These are phyloP conservation scores for Macadamia tetraphylla DNA, from an alignment of 164 flowering plant genomes.

Conservation along the genomic window DNA sequence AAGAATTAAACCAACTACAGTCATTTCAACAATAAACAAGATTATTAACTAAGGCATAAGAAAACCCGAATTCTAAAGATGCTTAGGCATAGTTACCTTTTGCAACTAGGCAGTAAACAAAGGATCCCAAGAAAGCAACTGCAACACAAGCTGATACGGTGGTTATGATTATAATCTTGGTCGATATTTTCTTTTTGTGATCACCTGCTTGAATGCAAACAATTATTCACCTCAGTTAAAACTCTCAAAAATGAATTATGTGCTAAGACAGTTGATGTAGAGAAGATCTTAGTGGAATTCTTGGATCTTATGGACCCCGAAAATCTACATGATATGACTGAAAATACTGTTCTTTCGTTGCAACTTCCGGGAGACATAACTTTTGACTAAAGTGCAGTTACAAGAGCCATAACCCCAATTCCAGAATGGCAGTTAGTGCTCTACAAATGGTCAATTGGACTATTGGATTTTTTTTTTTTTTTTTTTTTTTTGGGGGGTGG, in stretches of 20 bases:
- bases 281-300: too few relatives aligned
- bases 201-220: conserved; percentile 10
- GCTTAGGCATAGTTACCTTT: neutral
- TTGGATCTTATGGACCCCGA: too few relatives aligned
- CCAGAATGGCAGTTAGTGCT: too few relatives aligned
- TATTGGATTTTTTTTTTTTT: neutral
- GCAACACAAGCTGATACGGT: conserved; percentile 2
- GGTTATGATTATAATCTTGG: neutral
- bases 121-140: conserved; percentile 4
- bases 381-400: too few relatives aligned
- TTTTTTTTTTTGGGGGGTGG: conserved; percentile 1
- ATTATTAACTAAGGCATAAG: neutral
- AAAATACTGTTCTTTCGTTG: too few relatives aligned
- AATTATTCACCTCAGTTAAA: neutral
- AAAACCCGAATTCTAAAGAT: neutral
- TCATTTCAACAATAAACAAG: neutral
- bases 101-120: neutral
- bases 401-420: too few relatives aligned
- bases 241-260: too few relatives aligned
- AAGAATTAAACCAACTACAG: too few relatives aligned
- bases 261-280: too few relatives aligned
- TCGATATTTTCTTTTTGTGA: neutral
- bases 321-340: too few relatives aligned
- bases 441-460: too few relatives aligned
- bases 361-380: too few relatives aligned